Evolutionary conservation across 2,329 filamentous ascomycete species (phyloP).

Genomic region (Pseudocercospora crystallina): DNA sequence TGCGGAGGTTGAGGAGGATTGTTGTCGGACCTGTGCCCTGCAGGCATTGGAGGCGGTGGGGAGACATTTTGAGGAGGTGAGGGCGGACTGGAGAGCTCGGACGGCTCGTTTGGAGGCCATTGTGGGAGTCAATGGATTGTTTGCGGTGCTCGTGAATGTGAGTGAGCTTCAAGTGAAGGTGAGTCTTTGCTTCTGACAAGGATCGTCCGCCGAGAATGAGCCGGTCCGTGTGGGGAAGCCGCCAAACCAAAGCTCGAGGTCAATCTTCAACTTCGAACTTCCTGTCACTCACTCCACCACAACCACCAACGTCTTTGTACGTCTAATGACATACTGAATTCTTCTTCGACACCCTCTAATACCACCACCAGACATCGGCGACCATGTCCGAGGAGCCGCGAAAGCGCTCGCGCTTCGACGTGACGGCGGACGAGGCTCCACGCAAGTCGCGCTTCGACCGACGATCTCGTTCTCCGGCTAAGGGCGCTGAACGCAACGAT

Average conservation of each 20-base stretch:
- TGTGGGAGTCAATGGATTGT: slow-evolving; percentile 3
- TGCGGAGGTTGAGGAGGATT: slow-evolving; percentile 70
- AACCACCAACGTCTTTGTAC: no score
- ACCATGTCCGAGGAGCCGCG: slow-evolving; percentile 76
- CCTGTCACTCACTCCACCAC: no score
- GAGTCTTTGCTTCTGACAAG: no score
- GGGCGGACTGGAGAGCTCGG: slow-evolving; percentile 24
- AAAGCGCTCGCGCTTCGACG: slow-evolving; percentile 79
- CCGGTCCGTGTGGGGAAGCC: no score
- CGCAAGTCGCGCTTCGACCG: slow-evolving; percentile 79
- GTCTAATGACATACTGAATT: no score
- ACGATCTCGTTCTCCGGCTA: slow-evolving; percentile 66
- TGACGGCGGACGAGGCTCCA: slow-evolving; percentile 74
- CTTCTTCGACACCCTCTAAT: no score
- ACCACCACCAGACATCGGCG: not conserved
- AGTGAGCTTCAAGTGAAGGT: no score
- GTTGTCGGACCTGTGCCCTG: slow-evolving; percentile 32
- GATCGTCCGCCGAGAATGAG: no score
- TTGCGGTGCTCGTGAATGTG: no score
- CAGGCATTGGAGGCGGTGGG: slow-evolving; percentile 19
- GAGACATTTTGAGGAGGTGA: no score
- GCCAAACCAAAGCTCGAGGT: no score
- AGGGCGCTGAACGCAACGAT: slow-evolving; percentile 62
- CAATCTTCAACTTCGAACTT: no score
- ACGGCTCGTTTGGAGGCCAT: slow-evolving; percentile 39